These are phyloP conservation scores for Ascochyta viciae-villosae DNA, from an alignment of 2,329 filamentous ascomycete genomes.

Conservation along the genomic window DNA sequence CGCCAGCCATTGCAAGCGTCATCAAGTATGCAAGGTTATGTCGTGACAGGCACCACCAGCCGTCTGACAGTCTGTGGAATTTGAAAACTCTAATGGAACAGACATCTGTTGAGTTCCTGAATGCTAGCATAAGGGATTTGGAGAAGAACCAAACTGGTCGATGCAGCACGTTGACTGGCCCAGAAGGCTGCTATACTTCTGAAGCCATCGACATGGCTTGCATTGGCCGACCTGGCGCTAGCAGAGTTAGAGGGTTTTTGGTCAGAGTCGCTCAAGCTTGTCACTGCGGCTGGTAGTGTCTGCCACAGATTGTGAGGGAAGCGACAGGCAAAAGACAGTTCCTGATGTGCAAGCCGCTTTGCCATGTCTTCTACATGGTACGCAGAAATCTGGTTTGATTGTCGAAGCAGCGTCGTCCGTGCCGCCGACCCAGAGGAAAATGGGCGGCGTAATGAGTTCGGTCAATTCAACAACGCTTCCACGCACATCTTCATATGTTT, in stretches of 20 bases:
- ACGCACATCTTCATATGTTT: background rate
- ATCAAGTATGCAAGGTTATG: conserved; percentile 16
- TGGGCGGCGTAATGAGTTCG: background rate
- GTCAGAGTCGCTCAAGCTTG: conserved; percentile 28
- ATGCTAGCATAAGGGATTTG: background rate
- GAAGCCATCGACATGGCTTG: conserved; percentile 9
- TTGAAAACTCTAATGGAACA: background rate
- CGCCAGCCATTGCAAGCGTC: conserved; percentile 15
- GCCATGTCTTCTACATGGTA: background rate
- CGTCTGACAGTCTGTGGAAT: background rate
- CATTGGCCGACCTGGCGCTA: conserved; percentile 15
- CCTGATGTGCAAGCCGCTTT: background rate
- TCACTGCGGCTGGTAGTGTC: conserved; percentile 16
- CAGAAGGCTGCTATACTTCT: background rate
- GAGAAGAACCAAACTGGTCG: background rate
- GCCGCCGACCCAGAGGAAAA: conserved; percentile 11
- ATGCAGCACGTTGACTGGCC: background rate
- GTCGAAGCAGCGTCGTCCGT: conserved; percentile 9
- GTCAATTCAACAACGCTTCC: background rate
- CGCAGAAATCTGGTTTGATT: conserved; percentile 4
- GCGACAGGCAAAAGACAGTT: background rate
- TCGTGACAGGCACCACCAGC: background rate
- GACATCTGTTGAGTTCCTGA: background rate
- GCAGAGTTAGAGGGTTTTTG: conserved; percentile 15
- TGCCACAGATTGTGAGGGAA: background rate